Base-by-base conservation (phyloP, 768 basidiomycete species). In the Termitomyces sp. region DNA sequence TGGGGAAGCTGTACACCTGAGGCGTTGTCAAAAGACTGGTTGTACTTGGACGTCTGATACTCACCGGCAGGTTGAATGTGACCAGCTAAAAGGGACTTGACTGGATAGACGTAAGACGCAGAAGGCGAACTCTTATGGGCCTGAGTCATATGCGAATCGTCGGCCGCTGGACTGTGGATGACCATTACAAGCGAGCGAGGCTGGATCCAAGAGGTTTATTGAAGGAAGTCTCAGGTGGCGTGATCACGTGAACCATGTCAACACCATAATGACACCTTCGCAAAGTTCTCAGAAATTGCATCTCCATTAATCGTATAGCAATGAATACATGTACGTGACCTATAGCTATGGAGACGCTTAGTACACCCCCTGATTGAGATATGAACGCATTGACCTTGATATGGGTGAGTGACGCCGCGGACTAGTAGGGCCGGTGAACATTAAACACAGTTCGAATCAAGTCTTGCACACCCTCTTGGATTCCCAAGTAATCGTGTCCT, bases 401-500 rank as follows among this genome's bases (percentile, higher is more conserved):
- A 45, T 12, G 17, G 5, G 31, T 51, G 17, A 10, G 36, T 51
- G 40, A 31, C 49, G 42, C 40, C 38, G 34, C 38, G 5, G 20
- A 42, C 34, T 50, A 61, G 38, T 20, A 15, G 32, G 38, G 42
- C 45, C 57, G n/a, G 62, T 29, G 42, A 9, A 76, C 52, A 7
- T 66, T 69, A 69, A 80, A 81, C 4, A 66, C 69, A 49, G 64
- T 72, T 34, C 79, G 74, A 52, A 87, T 84, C 43, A 84, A 76
- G 69, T 91, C 91, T 62, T 91, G 86, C 36, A 92, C 79, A 1
- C 91, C 90, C 64, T 92, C 90, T 63, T 88, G 82, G 4, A 82
- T 69, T 12, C 85, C 87, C 17, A 92, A 65, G 57, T 77, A 76
- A 60, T 85, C 81, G 64, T 93, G 91, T 0, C 80, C 82, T 12